Conservation (phyloP, 305 asterid species). For the Solanum aculeatissimum region DNA sequence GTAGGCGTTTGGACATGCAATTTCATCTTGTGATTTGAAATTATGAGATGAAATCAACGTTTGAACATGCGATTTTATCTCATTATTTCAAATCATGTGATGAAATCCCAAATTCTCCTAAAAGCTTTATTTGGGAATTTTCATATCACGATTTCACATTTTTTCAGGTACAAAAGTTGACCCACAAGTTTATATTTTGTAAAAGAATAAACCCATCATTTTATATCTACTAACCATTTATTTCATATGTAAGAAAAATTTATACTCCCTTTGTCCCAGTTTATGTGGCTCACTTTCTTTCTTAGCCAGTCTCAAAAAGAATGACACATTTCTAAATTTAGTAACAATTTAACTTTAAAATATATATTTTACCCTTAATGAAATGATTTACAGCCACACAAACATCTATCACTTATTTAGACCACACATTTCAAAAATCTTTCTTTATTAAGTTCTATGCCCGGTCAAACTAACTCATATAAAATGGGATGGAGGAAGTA, state of each 20-base stretch:
- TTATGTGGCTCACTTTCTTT: too few relatives aligned
- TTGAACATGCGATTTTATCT: neutral
- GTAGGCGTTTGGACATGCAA: neutral
- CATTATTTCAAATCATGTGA: neutral
- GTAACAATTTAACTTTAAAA: too few relatives aligned
- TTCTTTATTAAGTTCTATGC: too few relatives aligned
- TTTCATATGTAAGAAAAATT: neutral
- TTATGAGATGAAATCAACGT: neutral
- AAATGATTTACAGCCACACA: too few relatives aligned
- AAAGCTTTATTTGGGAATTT: neutral
- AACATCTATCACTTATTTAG: too few relatives aligned
- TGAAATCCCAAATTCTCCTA: neutral
- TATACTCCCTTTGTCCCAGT: neutral
- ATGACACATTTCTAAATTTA: too few relatives aligned
- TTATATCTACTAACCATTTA: neutral
- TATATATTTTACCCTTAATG: too few relatives aligned
- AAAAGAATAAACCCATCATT: neutral
- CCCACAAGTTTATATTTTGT: neutral
- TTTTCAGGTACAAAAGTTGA: neutral
- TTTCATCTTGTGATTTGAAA: neutral
- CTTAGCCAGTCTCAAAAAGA: too few relatives aligned
- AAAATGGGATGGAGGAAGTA: too few relatives aligned
- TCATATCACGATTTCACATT: neutral
- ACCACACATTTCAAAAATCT: too few relatives aligned
- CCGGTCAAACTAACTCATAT: too few relatives aligned